Evolutionary conservation across 352 stramenopile genomes (phyloP), one percentile per base, ranked within the genome.

Genomic region (Phytophthora cajani): DNA sequence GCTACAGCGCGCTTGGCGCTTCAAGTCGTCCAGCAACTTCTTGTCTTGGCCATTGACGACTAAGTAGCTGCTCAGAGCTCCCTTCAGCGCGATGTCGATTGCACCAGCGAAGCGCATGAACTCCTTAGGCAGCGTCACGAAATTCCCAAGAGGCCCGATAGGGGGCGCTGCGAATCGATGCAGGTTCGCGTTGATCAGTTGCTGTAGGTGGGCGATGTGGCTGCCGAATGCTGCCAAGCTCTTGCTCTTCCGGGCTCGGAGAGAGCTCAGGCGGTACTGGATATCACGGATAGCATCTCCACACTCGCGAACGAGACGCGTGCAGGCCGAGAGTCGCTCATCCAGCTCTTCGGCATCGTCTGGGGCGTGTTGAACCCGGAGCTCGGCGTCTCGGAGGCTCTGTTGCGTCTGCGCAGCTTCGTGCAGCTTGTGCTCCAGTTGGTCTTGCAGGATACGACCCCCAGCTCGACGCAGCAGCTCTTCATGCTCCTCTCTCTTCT

Each of bases 31-130:
- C n/a, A 94, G 64, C 19, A 92, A 23, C 0, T 78, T 80, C 66
- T 92, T 94, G 71, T 94, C 86, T 33, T 68, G 74, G 8, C 82
- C 83, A 56, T 88, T 89, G 0, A 87, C 82, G 1, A 94, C 84
- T 5, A 94, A 64, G 42, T 91, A 92, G 27, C 81, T 91, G 42
- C 84, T 67, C 42, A 94, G 51, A 16, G 80, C 80, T 17, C 85
- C 85, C 50, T 90, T 91, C 25, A 92, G 52, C 2, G 85, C 81
- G 9, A 89, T 62, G 61, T 94, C 86, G 38, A 91, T 87, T 2
- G 84, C 82, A 21, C 84, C 67, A 12, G 82, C 81, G 32, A 88
- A 74, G 54, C 89, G 69, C 74, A 87, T 85, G 36, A 73, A 88
- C 38, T 74, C 63, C 61, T 89, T 74, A 0, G 82, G 82, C 0